Evolutionary conservation across 108 stramenopile genomes (phyloP).

Genomic region (Skeletonema menzelii): DNA sequence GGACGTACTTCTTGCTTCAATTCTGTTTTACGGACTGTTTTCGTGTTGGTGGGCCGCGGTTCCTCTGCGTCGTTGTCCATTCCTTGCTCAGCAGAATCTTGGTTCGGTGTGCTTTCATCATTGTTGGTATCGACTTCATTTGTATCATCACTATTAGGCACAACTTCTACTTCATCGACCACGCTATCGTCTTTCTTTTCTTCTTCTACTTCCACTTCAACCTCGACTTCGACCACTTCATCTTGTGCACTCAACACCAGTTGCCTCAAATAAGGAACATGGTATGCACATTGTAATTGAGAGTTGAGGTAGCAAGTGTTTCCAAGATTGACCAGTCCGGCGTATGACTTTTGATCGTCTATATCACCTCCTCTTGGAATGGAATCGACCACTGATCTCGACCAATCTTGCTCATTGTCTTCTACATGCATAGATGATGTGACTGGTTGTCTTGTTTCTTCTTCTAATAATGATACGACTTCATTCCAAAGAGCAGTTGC

Average conservation of each 20-base stretch:
- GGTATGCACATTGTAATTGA: slow-evolving; percentile 82
- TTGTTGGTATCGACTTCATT: background rate
- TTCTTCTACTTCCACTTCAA: slow-evolving; percentile 33
- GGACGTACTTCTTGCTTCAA: slow-evolving; percentile 15
- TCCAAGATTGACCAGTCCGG: slow-evolving; percentile 71
- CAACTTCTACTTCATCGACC: slow-evolving; percentile 33
- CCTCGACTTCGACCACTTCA: slow-evolving; percentile 23
- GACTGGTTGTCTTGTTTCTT: background rate
- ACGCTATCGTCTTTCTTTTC: slow-evolving; percentile 26
- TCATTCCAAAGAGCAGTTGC: slow-evolving; percentile 1
- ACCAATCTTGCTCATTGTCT: background rate
- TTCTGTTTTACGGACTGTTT: slow-evolving; percentile 18
- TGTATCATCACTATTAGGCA: background rate
- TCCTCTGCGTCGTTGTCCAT: background rate
- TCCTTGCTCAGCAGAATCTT: background rate
- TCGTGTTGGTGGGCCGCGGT: background rate
- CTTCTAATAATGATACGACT: slow-evolving; percentile 3
- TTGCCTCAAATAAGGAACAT: slow-evolving; percentile 67
- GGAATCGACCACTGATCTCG: slow-evolving; percentile 11
- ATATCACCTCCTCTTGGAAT: slow-evolving; percentile 39
- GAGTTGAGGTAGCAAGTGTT: slow-evolving; percentile 91
- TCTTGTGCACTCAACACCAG: slow-evolving; percentile 44
- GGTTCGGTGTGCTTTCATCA: background rate
- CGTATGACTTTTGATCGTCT: background rate
- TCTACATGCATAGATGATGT: background rate